Percentiles rank a stretch among this genome's conserved stretches.
Evolutionary conservation across 768 basidiomycete species (phyloP).

Genomic region (Hericium rajendrae): DNA sequence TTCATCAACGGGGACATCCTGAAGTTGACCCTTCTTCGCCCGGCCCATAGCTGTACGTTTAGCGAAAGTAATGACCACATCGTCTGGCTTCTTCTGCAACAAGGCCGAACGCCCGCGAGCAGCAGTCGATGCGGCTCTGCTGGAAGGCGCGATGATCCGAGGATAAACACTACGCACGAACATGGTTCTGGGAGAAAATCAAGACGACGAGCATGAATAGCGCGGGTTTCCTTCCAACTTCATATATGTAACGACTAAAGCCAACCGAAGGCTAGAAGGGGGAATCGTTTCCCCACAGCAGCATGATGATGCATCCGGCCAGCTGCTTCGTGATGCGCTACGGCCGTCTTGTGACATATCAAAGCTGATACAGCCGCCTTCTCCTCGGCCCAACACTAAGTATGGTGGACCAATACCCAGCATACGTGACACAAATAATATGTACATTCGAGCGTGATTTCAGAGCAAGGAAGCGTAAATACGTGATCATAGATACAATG

Average conservation of each 20-base stretch:
- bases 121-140: slow-evolving; percentile 17
- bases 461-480: too few species aligned
- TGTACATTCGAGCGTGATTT: too few species aligned
- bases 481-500: too few species aligned
- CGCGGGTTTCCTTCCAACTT: too few species aligned
- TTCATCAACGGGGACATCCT: slow-evolving; percentile 82
- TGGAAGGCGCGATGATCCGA: background rate
- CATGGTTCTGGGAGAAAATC: background rate
- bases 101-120: slow-evolving; percentile 38
- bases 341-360: too few species aligned
- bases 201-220: too few species aligned
- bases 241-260: background rate
- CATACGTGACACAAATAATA: too few species aligned
- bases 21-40: slow-evolving; percentile 88
- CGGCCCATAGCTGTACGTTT: slow-evolving; percentile 84
- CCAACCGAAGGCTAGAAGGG: background rate
- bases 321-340: background rate
- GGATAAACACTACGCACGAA: background rate
- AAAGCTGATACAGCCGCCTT: too few species aligned
- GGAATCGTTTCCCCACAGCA: background rate
- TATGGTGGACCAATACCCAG: too few species aligned
- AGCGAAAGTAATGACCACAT: slow-evolving; percentile 86
- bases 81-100: slow-evolving; percentile 64
- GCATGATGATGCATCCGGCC: background rate
- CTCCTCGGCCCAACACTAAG: too few species aligned